Percentiles rank a stretch among this genome's conserved stretches.
Evolutionary conservation across 257 asterid species (phyloP).

Genomic region (Mentha longifolia): DNA sequence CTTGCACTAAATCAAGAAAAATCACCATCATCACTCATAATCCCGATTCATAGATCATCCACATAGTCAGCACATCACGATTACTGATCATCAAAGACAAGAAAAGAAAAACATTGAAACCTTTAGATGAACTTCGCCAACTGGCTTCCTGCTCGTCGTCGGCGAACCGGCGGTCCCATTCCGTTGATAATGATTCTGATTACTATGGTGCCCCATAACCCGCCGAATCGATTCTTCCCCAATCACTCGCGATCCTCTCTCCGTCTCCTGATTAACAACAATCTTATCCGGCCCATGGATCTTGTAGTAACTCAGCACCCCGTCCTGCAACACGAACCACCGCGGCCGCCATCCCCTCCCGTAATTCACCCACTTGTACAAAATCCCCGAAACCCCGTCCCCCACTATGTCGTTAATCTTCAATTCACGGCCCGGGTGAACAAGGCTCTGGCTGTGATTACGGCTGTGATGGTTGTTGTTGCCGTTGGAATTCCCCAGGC

Average conservation of each 20-base stretch:
- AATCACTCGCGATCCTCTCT: slow-evolving; percentile 78
- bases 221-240: slow-evolving; percentile 79
- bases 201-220: slow-evolving; percentile 44
- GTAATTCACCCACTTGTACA: slow-evolving; percentile 94
- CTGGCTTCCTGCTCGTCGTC: slow-evolving; percentile 56
- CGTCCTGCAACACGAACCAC: slow-evolving; percentile 97
- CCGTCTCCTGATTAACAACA: slow-evolving; percentile 57
- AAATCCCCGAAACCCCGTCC: slow-evolving; percentile 76
- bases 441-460: slow-evolving; percentile 28
- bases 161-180: slow-evolving; percentile 45
- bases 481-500: slow-evolving; percentile 21
- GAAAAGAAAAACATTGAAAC: slow-evolving; percentile 11
- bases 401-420: slow-evolving; percentile 88
- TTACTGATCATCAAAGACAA: slow-evolving; percentile 20
- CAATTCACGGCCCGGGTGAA: slow-evolving; percentile 46
- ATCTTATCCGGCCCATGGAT: slow-evolving; percentile 93
- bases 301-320: slow-evolving; percentile 90
- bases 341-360: slow-evolving; percentile 98
- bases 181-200: slow-evolving; percentile 38
- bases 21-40: background rate
- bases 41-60: slow-evolving; percentile 21
- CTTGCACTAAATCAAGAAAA: background rate
- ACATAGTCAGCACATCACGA: slow-evolving; percentile 18
- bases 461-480: background rate
- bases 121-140: slow-evolving; percentile 91